These are phyloP conservation scores for Colletotrichum sp. DNA, from an alignment of 2,329 filamentous ascomycete genomes.

Conservation along the genomic window DNA sequence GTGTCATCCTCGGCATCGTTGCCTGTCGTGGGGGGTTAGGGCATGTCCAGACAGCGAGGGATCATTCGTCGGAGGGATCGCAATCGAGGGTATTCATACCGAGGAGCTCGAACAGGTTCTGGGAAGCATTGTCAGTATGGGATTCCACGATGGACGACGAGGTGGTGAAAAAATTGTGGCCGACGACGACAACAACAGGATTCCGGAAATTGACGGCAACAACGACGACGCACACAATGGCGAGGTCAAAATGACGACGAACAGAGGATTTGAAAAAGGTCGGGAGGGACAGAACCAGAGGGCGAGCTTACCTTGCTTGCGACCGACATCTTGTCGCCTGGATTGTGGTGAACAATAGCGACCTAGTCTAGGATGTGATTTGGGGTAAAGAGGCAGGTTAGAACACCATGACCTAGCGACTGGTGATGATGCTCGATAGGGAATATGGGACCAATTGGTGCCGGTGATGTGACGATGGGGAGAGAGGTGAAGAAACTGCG, in stretches of 20 bases:
- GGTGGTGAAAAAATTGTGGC: neutral
- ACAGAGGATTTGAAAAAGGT: neutral
- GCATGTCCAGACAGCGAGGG: slow-evolving; percentile 12
- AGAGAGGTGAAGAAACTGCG: slow-evolving; percentile 24
- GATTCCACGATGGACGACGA: neutral
- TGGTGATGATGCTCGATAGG: slow-evolving; percentile 21
- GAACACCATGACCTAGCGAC: slow-evolving; percentile 24
- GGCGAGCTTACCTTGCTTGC: slow-evolving; percentile 23
- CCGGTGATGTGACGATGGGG: slow-evolving; percentile 19
- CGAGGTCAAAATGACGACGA: neutral
- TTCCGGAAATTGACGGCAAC: neutral
- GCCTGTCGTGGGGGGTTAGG: slow-evolving; percentile 45
- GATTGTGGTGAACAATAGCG: slow-evolving; percentile 27
- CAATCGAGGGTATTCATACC: slow-evolving; percentile 64
- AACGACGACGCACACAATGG: neutral
- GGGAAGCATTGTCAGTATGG: neutral
- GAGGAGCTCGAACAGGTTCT: slow-evolving; percentile 99
- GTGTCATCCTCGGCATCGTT: slow-evolving; percentile 73
- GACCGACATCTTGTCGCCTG: slow-evolving; percentile 27
- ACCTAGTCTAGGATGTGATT: slow-evolving; percentile 25
- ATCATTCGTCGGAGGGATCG: slow-evolving; percentile 22
- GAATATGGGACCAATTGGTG: slow-evolving; percentile 20
- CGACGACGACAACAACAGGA: neutral
- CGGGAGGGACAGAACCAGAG: neutral
- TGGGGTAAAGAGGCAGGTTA: slow-evolving; percentile 24